A percentile compares a stretch with the other conserved stretches of the same genome.
These are phyloP conservation scores for Prunus campanulata DNA, from an alignment of 306 rosid species.

Conservation along the genomic window DNA sequence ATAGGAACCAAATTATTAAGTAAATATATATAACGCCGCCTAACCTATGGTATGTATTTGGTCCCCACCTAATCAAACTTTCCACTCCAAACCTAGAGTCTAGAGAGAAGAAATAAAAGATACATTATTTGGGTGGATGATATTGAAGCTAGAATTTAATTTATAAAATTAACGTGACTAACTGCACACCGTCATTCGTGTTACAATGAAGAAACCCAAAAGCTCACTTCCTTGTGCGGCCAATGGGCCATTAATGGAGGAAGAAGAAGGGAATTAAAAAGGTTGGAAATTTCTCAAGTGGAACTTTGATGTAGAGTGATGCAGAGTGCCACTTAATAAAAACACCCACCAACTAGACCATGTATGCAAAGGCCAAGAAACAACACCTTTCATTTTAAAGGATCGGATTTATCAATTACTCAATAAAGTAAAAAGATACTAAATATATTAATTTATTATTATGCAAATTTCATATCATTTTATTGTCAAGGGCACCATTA, in stretches of 20 bases:
- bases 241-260: neutral
- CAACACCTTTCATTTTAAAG: neutral
- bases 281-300: conserved; percentile 6
- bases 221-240: neutral
- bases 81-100: neutral
- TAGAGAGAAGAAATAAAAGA: neutral
- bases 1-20: neutral
- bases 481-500: conserved; percentile 5
- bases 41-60: neutral
- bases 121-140: neutral
- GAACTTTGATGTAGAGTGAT: conserved; percentile 23
- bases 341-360: conserved; percentile 26
- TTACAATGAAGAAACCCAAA: neutral
- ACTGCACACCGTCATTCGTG: neutral
- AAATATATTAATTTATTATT: neutral
- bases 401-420: neutral
- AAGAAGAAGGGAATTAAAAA: neutral
- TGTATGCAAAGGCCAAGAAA: conserved; percentile 5
- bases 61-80: neutral
- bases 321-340: conserved; percentile 7
- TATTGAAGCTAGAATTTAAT: neutral
- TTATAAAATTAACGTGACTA: neutral
- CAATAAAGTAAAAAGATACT: neutral
- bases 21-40: neutral
- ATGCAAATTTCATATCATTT: conserved; percentile 1